These are phyloP conservation scores for Euclidium syriacum DNA, from an alignment of 345 rosid species.

Conservation along the genomic window DNA sequence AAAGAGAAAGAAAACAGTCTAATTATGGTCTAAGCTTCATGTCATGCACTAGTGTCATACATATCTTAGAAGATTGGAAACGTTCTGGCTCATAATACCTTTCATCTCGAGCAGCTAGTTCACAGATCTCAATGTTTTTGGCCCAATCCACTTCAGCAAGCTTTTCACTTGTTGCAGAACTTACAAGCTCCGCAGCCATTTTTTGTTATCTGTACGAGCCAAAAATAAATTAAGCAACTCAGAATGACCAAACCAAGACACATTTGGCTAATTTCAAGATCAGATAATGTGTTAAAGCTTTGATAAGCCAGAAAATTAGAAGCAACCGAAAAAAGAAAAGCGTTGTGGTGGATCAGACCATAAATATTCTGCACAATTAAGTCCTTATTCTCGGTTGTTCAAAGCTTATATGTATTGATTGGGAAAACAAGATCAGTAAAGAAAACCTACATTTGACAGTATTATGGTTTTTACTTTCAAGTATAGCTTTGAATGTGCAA, in stretches of 20 bases:
- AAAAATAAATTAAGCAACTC: neutral
- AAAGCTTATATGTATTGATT: neutral
- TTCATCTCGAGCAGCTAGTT: slow-evolving; percentile 66
- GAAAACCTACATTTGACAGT: slow-evolving; percentile 18
- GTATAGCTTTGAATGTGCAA: neutral
- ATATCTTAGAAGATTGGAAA: neutral
- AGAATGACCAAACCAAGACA: neutral
- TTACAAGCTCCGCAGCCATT: slow-evolving; percentile 91
- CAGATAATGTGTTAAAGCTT: neutral
- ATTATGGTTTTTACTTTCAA: neutral
- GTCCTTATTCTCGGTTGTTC: neutral
- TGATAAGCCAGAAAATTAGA: neutral
- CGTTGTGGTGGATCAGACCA: neutral
- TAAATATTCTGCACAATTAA: neutral
- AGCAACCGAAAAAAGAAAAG: neutral
- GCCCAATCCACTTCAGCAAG: slow-evolving; percentile 84
- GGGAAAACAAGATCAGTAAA: slow-evolving; percentile 1
- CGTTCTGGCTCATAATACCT: slow-evolving; percentile 36
- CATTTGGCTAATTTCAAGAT: neutral
- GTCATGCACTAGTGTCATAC: neutral
- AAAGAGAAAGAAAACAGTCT: neutral
- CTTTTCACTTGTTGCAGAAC: slow-evolving; percentile 81
- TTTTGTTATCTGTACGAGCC: slow-evolving; percentile 25
- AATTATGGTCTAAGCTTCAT: neutral
- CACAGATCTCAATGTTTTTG: slow-evolving; percentile 89